Conservation (phyloP, 1,139 yeast genomes). For the Suhomyces kunorum region DNA sequence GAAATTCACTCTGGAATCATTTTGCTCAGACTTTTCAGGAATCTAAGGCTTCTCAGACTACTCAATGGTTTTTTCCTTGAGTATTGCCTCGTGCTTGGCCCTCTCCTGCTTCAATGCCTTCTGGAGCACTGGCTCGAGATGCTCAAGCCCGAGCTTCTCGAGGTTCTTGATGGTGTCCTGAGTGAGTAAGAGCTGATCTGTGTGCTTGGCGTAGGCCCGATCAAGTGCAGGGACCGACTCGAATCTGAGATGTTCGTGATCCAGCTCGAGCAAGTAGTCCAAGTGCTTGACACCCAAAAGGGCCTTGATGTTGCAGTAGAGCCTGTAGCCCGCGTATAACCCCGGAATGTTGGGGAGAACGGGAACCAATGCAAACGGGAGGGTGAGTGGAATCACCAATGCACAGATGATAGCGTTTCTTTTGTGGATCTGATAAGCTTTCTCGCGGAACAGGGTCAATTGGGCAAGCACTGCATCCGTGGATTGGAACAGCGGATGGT, state of each 20-base stretch:
- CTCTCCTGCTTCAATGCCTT: slow-evolving; percentile 54
- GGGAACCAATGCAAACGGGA: slow-evolving; percentile 82
- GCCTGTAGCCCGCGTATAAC: slow-evolving; percentile 76
- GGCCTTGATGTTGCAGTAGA: slow-evolving; percentile 85
- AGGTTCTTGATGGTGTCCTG: slow-evolving; percentile 35
- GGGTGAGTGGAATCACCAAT: slow-evolving; percentile 69
- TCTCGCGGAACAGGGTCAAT: slow-evolving; percentile 30
- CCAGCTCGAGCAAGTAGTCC: slow-evolving; percentile 45
- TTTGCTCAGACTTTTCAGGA: too few species aligned
- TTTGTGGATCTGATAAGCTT: slow-evolving; percentile 31
- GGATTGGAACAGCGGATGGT: slow-evolving; percentile 42
- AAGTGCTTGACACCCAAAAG: slow-evolving; percentile 73
- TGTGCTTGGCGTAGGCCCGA: slow-evolving; percentile 18
- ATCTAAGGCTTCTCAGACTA: neutral
- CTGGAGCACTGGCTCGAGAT: slow-evolving; percentile 39
- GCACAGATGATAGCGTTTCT: slow-evolving; percentile 48
- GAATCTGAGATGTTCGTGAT: slow-evolving; percentile 31
- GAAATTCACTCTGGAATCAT: too few species aligned
- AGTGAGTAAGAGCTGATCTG: slow-evolving; percentile 30
- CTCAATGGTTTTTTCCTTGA: too few species aligned
- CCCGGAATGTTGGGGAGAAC: slow-evolving; percentile 96
- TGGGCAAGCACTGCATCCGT: slow-evolving; percentile 37
- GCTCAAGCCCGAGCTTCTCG: slow-evolving; percentile 34
- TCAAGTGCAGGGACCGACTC: slow-evolving; percentile 22
- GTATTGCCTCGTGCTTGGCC: slow-evolving; percentile 21